phyloP scores from a whole-genome alignment of 257 asterid genomes.

The Verbascum thapsus region DNA sequence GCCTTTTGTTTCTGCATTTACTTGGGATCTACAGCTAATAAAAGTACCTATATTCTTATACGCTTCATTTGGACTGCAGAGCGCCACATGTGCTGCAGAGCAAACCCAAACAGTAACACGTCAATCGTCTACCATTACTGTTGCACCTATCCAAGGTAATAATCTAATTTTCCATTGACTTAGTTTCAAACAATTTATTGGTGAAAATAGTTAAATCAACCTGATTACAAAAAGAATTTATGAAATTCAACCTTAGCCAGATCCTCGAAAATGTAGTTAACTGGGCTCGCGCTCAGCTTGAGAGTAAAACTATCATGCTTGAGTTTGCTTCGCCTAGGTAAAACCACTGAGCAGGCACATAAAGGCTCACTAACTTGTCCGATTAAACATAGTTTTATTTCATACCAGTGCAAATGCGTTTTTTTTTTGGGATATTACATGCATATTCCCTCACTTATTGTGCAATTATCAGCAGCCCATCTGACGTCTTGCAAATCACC shows the following conservation, averaged over 20 bases:
- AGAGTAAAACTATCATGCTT: neutral
- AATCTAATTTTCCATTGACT: constrained; percentile 22
- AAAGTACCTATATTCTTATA: constrained; percentile 11
- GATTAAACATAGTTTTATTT: no score
- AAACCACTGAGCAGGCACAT: no score
- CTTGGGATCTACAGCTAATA: neutral
- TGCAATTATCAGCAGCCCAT: no score
- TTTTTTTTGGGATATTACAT: no score
- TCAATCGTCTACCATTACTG: constrained; percentile 81
- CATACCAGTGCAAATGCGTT: no score
- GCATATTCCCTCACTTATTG: no score
- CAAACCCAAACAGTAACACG: constrained; percentile 91
- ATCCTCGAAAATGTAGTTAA: constrained; percentile 1
- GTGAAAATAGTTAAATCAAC: neutral
- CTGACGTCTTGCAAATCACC: no score
- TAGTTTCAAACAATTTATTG: constrained; percentile 2
- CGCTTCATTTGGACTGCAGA: constrained; percentile 45
- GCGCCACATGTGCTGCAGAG: constrained; percentile 74
- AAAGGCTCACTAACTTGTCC: no score
- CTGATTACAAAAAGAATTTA: no score
- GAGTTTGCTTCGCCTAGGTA: no score
- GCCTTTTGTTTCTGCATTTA: no score
- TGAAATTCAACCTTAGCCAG: no score
- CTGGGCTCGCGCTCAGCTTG: neutral
- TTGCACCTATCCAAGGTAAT: constrained; percentile 83